phyloP scores from a whole-genome alignment of 257 asterid species.

The Asclepias syriaca region DNA sequence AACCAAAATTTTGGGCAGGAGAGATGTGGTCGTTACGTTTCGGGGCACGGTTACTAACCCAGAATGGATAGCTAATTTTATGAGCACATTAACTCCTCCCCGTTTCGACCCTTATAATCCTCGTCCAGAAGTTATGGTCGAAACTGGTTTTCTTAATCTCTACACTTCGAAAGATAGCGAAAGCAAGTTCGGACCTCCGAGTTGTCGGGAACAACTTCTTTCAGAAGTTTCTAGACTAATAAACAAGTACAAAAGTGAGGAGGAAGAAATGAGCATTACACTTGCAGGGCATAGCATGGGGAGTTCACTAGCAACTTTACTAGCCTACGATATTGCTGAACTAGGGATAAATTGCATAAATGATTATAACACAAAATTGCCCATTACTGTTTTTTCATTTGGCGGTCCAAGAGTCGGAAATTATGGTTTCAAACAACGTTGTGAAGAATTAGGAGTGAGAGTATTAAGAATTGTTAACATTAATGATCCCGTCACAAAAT shows the following conservation, averaged over 20 bases:
- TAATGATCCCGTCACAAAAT: slow-evolving; percentile 61
- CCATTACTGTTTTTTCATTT: slow-evolving; percentile 57
- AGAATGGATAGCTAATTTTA: slow-evolving; percentile 61
- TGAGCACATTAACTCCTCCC: slow-evolving; percentile 53
- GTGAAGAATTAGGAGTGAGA: slow-evolving; percentile 57
- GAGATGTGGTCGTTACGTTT: slow-evolving; percentile 54
- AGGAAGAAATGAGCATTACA: slow-evolving; percentile 52
- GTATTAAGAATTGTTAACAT: slow-evolving; percentile 54
- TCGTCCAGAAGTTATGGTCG: slow-evolving; percentile 49
- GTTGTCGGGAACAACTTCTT: slow-evolving; percentile 63
- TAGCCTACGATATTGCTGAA: slow-evolving; percentile 56
- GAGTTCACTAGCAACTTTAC: slow-evolving; percentile 49
- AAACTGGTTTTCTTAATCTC: slow-evolving; percentile 56
- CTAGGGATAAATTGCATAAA: slow-evolving; percentile 35
- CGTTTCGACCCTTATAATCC: slow-evolving; percentile 46
- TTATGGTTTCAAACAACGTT: slow-evolving; percentile 51
- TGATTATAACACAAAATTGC: slow-evolving; percentile 11
- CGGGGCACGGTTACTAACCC: slow-evolving; percentile 53
- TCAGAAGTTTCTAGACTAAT: slow-evolving; percentile 51
- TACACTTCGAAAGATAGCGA: slow-evolving; percentile 40
- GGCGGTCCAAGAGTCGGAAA: slow-evolving; percentile 80
- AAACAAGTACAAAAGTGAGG: slow-evolving; percentile 29
- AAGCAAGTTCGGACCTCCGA: slow-evolving; percentile 42
- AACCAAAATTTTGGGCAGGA: slow-evolving; percentile 34
- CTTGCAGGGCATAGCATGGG: slow-evolving; percentile 75